A percentile compares a stretch with the other conserved stretches of the same genome.
These are phyloP conservation scores for Bipolaris sorokiniana DNA, from an alignment of 2,329 filamentous ascomycete species.

Conservation along the genomic window DNA sequence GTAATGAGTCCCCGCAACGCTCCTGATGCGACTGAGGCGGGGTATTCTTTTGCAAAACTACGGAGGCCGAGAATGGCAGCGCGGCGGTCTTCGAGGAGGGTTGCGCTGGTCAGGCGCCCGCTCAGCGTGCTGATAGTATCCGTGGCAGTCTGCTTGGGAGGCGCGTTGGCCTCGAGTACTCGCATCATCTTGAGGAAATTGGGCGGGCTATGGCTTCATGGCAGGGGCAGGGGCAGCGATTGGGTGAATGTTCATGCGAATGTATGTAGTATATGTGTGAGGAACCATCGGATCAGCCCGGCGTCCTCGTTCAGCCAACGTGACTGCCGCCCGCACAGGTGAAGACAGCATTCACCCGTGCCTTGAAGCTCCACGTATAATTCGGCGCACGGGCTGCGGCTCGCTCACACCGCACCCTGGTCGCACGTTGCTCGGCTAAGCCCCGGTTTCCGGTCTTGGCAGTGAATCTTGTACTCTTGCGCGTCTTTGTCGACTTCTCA, in stretches of 20 bases:
- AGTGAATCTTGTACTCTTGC: conserved; percentile 11
- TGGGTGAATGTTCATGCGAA: conserved; percentile 1
- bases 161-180: conserved; percentile 73
- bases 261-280: neutral
- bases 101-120: conserved; percentile 84
- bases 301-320: neutral
- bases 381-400: conserved; percentile 23
- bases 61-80: conserved; percentile 86
- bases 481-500: conserved; percentile 8
- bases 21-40: conserved; percentile 92
- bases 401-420: neutral
- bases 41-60: conserved; percentile 96
- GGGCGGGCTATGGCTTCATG: conserved; percentile 30
- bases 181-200: conserved; percentile 51
- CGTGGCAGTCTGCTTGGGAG: conserved; percentile 93
- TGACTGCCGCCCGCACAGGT: neutral
- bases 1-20: conserved; percentile 88
- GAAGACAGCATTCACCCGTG: neutral
- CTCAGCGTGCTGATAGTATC: conserved; percentile 93
- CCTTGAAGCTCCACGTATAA: conserved; percentile 31
- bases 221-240: conserved; percentile 7
- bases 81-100: conserved; percentile 89
- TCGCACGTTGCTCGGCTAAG: conserved; percentile 19
- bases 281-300: conserved; percentile 2
- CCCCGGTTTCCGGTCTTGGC: conserved; percentile 29